A percentile compares a stretch with the other conserved stretches of the same genome.
Conservation (phyloP, 176 grass and related monocot species). For the Stipa capillata region DNA sequence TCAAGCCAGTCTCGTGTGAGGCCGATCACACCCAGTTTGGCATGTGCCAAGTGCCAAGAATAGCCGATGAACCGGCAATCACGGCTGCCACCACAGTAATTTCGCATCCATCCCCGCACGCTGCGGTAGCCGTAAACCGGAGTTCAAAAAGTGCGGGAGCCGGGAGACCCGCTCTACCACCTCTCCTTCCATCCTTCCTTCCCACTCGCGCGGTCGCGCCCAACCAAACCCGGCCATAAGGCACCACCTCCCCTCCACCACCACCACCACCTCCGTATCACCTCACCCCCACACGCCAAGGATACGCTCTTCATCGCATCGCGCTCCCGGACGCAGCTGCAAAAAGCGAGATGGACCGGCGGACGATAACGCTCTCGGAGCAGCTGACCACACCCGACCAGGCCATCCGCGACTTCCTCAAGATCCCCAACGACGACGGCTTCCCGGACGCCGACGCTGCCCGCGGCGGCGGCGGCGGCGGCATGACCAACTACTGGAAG, state of each 20-base stretch:
- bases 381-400: conserved; percentile 44
- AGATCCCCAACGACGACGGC: conserved; percentile 22
- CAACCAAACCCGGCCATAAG: conserved; percentile 13
- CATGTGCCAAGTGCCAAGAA: no score
- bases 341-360: conserved; percentile 30
- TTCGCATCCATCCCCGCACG: not conserved
- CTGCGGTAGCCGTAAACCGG: not conserved
- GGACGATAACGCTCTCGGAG: conserved; percentile 56
- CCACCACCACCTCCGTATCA: not conserved
- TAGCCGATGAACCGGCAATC: not conserved
- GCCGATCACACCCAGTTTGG: no score
- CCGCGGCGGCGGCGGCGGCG: not conserved
- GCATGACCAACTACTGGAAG: conserved; percentile 52
- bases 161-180: conserved; percentile 20
- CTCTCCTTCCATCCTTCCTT: not conserved
- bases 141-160: conserved; percentile 29
- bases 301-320: not conserved
- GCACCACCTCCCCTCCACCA: not conserved
- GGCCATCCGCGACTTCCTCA: conserved; percentile 41
- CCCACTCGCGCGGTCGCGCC: no score
- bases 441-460: not conserved
- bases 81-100: not conserved
- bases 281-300: not conserved
- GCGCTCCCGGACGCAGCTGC: not conserved
- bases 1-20: no score